Evolutionary conservation across 1,284 basidiomycete genomes (phyloP).

Genomic region (Trichosporon ovoides): DNA sequence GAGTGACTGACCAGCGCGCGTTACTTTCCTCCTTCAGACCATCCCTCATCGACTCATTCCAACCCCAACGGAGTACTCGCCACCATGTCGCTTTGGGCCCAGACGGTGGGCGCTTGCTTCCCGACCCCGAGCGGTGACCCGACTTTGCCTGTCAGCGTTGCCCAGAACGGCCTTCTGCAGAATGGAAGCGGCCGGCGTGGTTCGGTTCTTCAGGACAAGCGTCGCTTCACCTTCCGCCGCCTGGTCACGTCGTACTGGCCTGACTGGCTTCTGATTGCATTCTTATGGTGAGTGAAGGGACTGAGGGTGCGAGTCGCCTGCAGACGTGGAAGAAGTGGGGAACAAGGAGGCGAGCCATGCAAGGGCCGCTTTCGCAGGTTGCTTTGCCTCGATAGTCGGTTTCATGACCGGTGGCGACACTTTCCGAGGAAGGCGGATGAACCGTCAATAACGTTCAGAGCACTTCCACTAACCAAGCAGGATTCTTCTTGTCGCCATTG

Average conservation of each 20-base stretch:
- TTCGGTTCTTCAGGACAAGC: constrained; percentile 10
- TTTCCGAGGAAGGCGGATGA: background rate
- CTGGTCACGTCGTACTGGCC: constrained; percentile 37
- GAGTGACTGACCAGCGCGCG: background rate
- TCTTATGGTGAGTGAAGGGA: constrained; percentile 59
- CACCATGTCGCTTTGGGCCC: background rate
- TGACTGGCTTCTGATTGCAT: constrained; percentile 61
- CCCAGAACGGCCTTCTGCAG: too few species aligned
- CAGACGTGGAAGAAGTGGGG: too few species aligned
- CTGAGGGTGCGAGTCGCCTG: too few species aligned
- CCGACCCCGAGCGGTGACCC: background rate
- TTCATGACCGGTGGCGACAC: background rate
- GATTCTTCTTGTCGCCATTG: constrained; percentile 62
- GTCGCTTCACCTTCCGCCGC: constrained; percentile 9
- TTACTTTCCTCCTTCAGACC: background rate
- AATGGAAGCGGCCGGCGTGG: constrained; percentile 19
- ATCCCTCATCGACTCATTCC: background rate
- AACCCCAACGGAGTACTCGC: background rate
- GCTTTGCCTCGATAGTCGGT: too few species aligned
- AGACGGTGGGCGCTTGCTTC: constrained; percentile 9
- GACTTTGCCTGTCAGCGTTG: background rate
- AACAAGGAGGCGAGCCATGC: too few species aligned
- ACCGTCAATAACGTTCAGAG: too few species aligned
- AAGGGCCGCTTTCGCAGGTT: too few species aligned
- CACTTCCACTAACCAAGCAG: constrained; percentile 53